These are phyloP conservation scores for Plantago rigida DNA, from an alignment of 305 asterid genomes.

Conservation along the genomic window DNA sequence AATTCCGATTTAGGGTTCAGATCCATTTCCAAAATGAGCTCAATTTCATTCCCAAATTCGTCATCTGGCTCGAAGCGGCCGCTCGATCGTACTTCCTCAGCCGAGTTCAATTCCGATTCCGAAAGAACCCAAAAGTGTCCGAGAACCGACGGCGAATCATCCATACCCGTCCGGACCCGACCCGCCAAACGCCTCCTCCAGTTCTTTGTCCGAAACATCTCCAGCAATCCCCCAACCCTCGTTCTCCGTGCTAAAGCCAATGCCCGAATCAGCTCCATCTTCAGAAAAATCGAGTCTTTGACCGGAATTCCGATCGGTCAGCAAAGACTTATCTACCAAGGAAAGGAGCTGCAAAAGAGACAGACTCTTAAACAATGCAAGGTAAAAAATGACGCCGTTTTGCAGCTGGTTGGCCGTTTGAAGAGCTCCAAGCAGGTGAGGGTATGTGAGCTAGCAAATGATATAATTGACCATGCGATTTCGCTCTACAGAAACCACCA, in stretches of 20 bases:
- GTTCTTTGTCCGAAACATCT: slow-evolving; percentile 64
- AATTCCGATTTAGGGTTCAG: no score
- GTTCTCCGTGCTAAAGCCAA: slow-evolving; percentile 48
- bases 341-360: slow-evolving; percentile 67
- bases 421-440: slow-evolving; percentile 60
- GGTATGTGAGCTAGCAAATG: slow-evolving; percentile 25
- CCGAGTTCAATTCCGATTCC: not conserved
- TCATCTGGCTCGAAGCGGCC: no score
- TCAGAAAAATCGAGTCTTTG: slow-evolving; percentile 39
- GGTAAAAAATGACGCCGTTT: slow-evolving; percentile 49
- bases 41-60: no score
- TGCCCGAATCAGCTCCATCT: slow-evolving; percentile 47
- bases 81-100: no score
- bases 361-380: slow-evolving; percentile 44
- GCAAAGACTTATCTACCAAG: slow-evolving; percentile 62
- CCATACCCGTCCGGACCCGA: not conserved
- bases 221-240: slow-evolving; percentile 36
- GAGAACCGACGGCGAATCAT: not conserved
- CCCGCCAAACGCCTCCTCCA: slow-evolving; percentile 28
- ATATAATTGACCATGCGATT: not conserved
- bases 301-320: slow-evolving; percentile 59
- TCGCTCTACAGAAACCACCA: not conserved
- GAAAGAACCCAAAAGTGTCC: not conserved
- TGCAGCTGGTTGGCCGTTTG: slow-evolving; percentile 61
- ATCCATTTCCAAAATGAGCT: no score